Percentiles rank a stretch among this genome's conserved stretches.
These are phyloP conservation scores for Suillus fuscotomentosus DNA, from an alignment of 768 basidiomycete genomes.

Conservation along the genomic window DNA sequence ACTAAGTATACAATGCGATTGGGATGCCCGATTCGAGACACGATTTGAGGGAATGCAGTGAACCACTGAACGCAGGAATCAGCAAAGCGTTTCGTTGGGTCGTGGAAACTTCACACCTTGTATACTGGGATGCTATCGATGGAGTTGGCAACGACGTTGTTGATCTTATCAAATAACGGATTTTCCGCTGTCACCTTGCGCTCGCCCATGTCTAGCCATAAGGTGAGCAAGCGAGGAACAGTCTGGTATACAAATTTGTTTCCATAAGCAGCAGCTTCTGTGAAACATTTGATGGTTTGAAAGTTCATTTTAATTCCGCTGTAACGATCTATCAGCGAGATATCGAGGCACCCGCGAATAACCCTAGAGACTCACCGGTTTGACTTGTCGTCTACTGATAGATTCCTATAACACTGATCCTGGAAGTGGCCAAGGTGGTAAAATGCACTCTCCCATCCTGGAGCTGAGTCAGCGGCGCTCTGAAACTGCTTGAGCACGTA, in stretches of 20 bases:
- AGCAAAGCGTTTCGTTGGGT: neutral
- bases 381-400: slow-evolving; percentile 52
- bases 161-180: slow-evolving; percentile 54
- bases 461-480: slow-evolving; percentile 46
- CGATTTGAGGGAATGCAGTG: slow-evolving; percentile 95
- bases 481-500: slow-evolving; percentile 60
- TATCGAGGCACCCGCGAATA: neutral
- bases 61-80: slow-evolving; percentile 65
- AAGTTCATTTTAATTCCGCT: slow-evolving; percentile 66
- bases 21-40: slow-evolving; percentile 84
- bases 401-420: slow-evolving; percentile 67
- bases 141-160: slow-evolving; percentile 50
- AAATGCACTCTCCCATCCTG: slow-evolving; percentile 77
- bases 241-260: slow-evolving; percentile 97
- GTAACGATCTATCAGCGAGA: slow-evolving; percentile 1
- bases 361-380: slow-evolving; percentile 37
- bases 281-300: slow-evolving; percentile 65
- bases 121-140: slow-evolving; percentile 69
- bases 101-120: slow-evolving; percentile 52
- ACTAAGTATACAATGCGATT: slow-evolving; percentile 59
- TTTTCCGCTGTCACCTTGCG: slow-evolving; percentile 21
- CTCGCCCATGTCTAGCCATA: slow-evolving; percentile 94
- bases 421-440: slow-evolving; percentile 90
- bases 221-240: slow-evolving; percentile 87
- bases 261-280: slow-evolving; percentile 71